Evolutionary conservation across 208 protist genomes (phyloP), one percentile per base, ranked within the genome.

Genomic region (Endotrypanum monterogeii): DNA sequence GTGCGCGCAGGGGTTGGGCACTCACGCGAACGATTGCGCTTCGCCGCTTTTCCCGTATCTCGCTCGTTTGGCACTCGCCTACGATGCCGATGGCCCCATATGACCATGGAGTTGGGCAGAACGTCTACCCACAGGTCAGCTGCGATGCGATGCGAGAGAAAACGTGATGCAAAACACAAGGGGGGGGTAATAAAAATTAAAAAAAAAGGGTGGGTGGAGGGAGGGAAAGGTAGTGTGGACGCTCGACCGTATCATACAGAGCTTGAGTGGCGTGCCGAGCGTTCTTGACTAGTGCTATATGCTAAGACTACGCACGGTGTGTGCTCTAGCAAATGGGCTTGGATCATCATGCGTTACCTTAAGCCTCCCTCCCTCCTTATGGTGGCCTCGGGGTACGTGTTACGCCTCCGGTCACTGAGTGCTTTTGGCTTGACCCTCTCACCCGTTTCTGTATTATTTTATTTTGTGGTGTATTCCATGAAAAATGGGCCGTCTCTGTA

Each of bases 1-100:
- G 25, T 94, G 90, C 50, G 51, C 75, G 23, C 74, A 76, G 30
- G 66, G 60, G 1, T 58, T 80, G 5, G 65, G 74, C 52, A 37
- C 65, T 1, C 25, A 54, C 23, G 9, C 55, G n/a, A 63, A 11
- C 35, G 55, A 58, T 7, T 62, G 41, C 20, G 67, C 72, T 1
- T 51, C 82, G 1, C 67, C 75, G 12, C 82, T 91, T 16, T 66
- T 84, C 12, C 83, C 86, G 44, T 80, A 91, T 72, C 71, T 94
- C 1, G 35, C 65, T 1, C 78, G 81, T 9, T 79, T 96, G 25
- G 85, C 88, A 9, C 54, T 75, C 25, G 35, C 91, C 20, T 94
- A 96, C 65, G 83, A 87, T 46, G 78, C 91, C 9, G 76, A 69
- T 0, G 74, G 79, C 37, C 52, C 76, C 39, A 28, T 69, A 20